Evolutionary conservation across 345 rosid species (phyloP).

Genomic region (Lenwebbia sp.): DNA sequence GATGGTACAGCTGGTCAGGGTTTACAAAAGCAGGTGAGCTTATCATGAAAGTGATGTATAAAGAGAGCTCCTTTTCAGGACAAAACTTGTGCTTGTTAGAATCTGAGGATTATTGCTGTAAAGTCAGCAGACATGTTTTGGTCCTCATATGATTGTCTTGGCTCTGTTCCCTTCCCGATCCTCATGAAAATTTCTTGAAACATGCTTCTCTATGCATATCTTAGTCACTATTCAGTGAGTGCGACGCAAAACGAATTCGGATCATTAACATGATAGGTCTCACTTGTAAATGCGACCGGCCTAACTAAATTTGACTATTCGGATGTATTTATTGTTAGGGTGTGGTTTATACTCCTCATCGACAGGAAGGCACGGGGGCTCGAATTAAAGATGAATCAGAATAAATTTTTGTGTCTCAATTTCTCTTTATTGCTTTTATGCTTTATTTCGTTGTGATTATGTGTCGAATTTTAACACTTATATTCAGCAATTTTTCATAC

Average conservation of each 20-base stretch:
- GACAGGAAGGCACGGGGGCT: too few relatives aligned
- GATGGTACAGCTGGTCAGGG: neutral
- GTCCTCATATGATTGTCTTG: neutral
- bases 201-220: neutral
- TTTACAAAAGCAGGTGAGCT: neutral
- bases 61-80: neutral
- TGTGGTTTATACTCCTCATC: too few relatives aligned
- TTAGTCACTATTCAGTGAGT: neutral
- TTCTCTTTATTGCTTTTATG: too few relatives aligned
- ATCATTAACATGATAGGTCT: neutral
- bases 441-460: too few relatives aligned
- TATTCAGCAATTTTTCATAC: neutral
- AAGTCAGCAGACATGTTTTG: neutral
- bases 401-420: too few relatives aligned
- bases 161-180: neutral
- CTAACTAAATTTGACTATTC: neutral
- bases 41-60: neutral
- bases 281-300: neutral
- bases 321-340: neutral
- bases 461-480: neutral
- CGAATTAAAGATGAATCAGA: too few relatives aligned
- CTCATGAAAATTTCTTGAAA: neutral
- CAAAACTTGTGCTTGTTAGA: neutral
- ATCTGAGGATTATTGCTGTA: neutral
- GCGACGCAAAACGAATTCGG: neutral